phyloP scores from a whole-genome alignment of 2,329 filamentous ascomycete genomes.

The Penicillium palitans region DNA sequence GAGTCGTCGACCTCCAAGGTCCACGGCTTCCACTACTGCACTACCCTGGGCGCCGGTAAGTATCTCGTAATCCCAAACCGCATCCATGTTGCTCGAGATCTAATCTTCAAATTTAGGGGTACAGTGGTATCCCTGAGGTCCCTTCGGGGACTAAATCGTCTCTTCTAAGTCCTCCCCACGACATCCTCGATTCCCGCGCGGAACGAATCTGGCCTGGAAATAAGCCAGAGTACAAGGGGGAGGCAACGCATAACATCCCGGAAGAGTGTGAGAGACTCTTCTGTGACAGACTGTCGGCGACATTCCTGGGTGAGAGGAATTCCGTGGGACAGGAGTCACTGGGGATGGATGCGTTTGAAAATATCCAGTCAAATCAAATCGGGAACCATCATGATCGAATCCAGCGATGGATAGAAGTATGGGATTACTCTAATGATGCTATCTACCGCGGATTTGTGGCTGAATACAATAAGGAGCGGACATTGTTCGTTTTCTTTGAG shows the following conservation, averaged over 20 bases:
- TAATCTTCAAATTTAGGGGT: slow-evolving; percentile 56
- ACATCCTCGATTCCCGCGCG: slow-evolving; percentile 65
- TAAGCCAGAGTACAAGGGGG: slow-evolving; percentile 62
- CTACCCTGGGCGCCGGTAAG: slow-evolving; percentile 80
- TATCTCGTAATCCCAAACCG: slow-evolving; percentile 13
- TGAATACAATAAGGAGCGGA: slow-evolving; percentile 67
- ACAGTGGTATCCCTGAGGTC: slow-evolving; percentile 95
- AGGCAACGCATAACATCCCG: slow-evolving; percentile 94
- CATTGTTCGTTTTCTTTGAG: slow-evolving; percentile 88
- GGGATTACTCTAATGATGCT: slow-evolving; percentile 79
- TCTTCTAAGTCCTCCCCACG: slow-evolving; percentile 86
- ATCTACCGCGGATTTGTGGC: slow-evolving; percentile 85
- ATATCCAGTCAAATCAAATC: slow-evolving; percentile 33
- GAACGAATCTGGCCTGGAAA: slow-evolving; percentile 52
- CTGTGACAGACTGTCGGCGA: slow-evolving; percentile 89
- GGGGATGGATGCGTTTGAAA: slow-evolving; percentile 71
- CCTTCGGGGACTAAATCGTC: slow-evolving; percentile 82
- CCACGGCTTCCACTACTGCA: slow-evolving; percentile 90
- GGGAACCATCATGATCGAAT: slow-evolving; percentile 27
- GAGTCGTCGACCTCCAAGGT: slow-evolving; percentile 67
- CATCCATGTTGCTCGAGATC: neutral
- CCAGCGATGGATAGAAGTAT: slow-evolving; percentile 41
- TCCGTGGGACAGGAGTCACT: slow-evolving; percentile 74
- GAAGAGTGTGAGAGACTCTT: slow-evolving; percentile 99
- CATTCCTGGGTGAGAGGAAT: slow-evolving; percentile 95